Conservation (phyloP, 805 yeast genomes). For the Barnettozyma populi region DNA sequence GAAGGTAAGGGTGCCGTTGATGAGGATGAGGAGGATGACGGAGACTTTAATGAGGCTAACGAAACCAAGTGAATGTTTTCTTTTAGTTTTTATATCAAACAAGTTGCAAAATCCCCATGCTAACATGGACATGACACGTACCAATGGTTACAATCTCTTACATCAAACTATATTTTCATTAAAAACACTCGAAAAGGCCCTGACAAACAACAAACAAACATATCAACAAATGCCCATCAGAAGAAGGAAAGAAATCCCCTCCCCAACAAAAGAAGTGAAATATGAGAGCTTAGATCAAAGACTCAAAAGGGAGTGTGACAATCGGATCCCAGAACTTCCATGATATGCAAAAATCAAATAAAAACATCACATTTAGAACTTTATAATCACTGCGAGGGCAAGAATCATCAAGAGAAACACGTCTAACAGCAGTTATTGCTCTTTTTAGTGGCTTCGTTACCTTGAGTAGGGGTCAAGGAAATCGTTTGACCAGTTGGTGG, state of each 20-base stretch:
- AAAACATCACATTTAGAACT: neutral
- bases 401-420: neutral
- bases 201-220: neutral
- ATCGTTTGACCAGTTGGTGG: constrained; percentile 88
- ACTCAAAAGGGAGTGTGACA: neutral
- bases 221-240: neutral
- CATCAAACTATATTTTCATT: neutral
- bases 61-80: constrained; percentile 2
- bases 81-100: neutral
- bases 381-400: neutral
- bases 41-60: constrained; percentile 43
- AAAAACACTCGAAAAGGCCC: neutral
- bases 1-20: constrained; percentile 37
- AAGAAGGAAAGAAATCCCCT: neutral
- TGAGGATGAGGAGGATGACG: constrained; percentile 43
- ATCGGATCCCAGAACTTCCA: neutral
- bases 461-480: constrained; percentile 88
- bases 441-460: constrained; percentile 56
- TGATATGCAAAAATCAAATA: neutral
- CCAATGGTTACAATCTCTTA: neutral
- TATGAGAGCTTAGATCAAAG: neutral
- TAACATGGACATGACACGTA: neutral
- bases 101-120: neutral
- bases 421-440: constrained; percentile 58
- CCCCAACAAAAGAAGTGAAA: neutral